Evolutionary conservation across 2,329 filamentous ascomycete genomes (phyloP), one percentile per base, ranked within the genome.

Genomic region (Alternaria solani): DNA sequence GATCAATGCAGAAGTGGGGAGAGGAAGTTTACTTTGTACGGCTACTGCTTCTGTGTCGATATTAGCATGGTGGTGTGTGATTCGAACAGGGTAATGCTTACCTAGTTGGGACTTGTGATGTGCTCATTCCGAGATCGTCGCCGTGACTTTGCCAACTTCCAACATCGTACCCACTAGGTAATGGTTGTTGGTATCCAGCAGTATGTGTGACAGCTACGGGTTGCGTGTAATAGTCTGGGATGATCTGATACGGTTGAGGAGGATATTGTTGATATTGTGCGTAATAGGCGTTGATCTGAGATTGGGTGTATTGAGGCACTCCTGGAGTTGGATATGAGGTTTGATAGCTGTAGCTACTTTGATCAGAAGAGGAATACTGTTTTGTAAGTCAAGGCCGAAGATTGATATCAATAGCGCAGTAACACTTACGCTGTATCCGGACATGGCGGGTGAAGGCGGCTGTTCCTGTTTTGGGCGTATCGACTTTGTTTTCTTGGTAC

Each of bases 241-340:
- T 62, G 25, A 73, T 58, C 8, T 68, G 60, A 42, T 74, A 73
- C 8, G 74, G 69, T 47, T 73, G 68, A 36, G 69, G 65, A 32
- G 73, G 74, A 43, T 72, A 75, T 55, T 64, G 66, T 44, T 71
- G 67, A 55, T 75, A 76, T 49, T 74, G 70, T 39, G 67, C 64
- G 51, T 72, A 73, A 57, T 76, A 75, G 36, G 66, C 59, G 32
- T 70, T 63, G 51, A 77, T 66, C 42, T 76, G 73, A 14, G 72
- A 59, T 36, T 75, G 72, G 8, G 74, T 77, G 60, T 76, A 77
- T 39, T 75, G 71, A 26, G 72, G 72, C 49, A 73, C 61, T 12
- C 54, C 34, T 23, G 57, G 36, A 9, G 32, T 26, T 52, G 59
- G 54, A 39, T 72, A 71, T 1, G 51, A 38, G 6, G 65, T 54